Evolutionary conservation across 2,329 filamentous ascomycete species (phyloP).

Genomic region (Nemania bipapillata): DNA sequence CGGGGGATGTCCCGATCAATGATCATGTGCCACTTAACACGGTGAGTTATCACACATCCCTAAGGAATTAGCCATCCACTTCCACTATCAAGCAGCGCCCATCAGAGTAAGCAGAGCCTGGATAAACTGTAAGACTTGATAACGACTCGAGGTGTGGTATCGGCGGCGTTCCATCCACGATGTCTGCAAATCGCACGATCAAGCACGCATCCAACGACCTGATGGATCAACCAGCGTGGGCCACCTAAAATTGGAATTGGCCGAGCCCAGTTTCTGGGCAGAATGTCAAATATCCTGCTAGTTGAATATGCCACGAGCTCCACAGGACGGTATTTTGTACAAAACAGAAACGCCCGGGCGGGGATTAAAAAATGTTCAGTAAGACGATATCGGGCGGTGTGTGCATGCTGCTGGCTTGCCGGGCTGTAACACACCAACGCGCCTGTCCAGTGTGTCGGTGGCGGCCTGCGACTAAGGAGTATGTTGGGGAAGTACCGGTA

Average conservation of each 20-base stretch:
- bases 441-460: constrained; percentile 37
- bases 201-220: constrained; percentile 1
- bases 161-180: constrained; percentile 11
- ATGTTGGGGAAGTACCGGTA: constrained; percentile 52
- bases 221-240: constrained; percentile 10
- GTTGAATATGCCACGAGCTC: constrained; percentile 18
- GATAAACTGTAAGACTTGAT: constrained; percentile 26
- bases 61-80: constrained; percentile 5
- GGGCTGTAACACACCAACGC: constrained; percentile 19
- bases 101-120: constrained; percentile 34
- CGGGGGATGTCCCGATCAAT: constrained; percentile 18
- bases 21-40: constrained; percentile 21
- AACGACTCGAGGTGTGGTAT: constrained; percentile 15
- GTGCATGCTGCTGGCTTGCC: constrained; percentile 9
- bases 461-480: constrained; percentile 23
- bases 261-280: constrained; percentile 5
- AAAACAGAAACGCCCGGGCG: constrained; percentile 31
- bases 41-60: constrained; percentile 11
- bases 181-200: constrained; percentile 7
- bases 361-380: constrained; percentile 23
- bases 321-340: constrained; percentile 22
- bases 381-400: constrained; percentile 39
- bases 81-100: not conserved
- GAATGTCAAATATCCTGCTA: constrained; percentile 28
- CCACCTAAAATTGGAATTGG: constrained; percentile 26